These are phyloP conservation scores for Trypanosoma lewisi DNA, from an alignment of 208 protist species.

Conservation along the genomic window DNA sequence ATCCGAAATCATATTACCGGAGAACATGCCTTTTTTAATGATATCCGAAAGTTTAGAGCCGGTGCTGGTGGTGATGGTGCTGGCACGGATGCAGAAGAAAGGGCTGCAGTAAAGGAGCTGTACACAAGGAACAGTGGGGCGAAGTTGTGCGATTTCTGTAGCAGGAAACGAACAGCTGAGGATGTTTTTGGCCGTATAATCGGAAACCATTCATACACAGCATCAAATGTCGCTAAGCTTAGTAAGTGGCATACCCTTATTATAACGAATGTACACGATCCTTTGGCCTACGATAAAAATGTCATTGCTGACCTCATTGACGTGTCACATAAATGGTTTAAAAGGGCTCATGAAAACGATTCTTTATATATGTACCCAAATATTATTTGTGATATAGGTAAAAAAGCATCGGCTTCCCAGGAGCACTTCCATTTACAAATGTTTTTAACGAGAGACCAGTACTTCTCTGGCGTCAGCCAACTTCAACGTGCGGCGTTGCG, in stretches of 20 bases:
- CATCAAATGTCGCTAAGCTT: slow-evolving; percentile 42
- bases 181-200: slow-evolving; percentile 40
- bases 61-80: slow-evolving; percentile 11
- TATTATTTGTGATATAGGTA: slow-evolving; percentile 36
- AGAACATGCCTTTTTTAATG: slow-evolving; percentile 34
- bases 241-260: slow-evolving; percentile 34
- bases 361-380: slow-evolving; percentile 21
- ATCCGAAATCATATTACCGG: slow-evolving; percentile 25
- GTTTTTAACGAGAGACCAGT: slow-evolving; percentile 16
- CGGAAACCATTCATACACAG: slow-evolving; percentile 30
- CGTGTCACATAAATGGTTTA: slow-evolving; percentile 31
- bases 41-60: slow-evolving; percentile 31
- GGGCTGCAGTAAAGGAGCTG: neutral
- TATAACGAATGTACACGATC: slow-evolving; percentile 28
- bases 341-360: slow-evolving; percentile 18
- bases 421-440: slow-evolving; percentile 38
- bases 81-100: neutral
- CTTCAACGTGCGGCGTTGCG: slow-evolving; percentile 10
- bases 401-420: slow-evolving; percentile 35
- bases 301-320: slow-evolving; percentile 30
- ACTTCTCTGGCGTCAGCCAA: slow-evolving; percentile 21
- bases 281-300: slow-evolving; percentile 14
- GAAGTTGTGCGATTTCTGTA: slow-evolving; percentile 42
- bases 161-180: slow-evolving; percentile 26
- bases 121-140: slow-evolving; percentile 16